A percentile compares a stretch with the other conserved stretches of the same genome.
Conservation (phyloP, 2,329 filamentous ascomycete species). For the Zymoseptoria crescenta region DNA sequence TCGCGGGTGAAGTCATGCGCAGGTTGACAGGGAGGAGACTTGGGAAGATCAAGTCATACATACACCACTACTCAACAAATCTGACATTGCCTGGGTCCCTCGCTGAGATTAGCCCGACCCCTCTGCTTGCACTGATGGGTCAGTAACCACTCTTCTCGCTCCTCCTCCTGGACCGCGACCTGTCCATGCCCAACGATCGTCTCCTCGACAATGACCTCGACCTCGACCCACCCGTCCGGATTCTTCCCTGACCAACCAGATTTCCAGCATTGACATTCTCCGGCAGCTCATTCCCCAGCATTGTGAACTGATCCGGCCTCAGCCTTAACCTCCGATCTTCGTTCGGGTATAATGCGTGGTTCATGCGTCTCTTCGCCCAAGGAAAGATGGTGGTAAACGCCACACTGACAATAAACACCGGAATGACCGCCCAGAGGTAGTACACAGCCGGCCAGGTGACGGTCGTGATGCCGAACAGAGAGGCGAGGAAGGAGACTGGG, state of each 20-base stretch:
- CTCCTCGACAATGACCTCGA: background rate
- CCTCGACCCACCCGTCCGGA: background rate
- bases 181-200: background rate
- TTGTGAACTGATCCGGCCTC: conserved; percentile 25
- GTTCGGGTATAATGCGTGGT: conserved; percentile 22
- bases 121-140: too few species aligned
- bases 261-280: conserved; percentile 20
- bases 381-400: conserved; percentile 26
- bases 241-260: background rate
- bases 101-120: too few species aligned
- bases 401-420: conserved; percentile 24
- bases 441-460: conserved; percentile 25
- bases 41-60: too few species aligned
- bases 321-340: conserved; percentile 20
- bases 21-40: too few species aligned
- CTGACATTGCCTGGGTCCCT: too few species aligned
- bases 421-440: conserved; percentile 29
- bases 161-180: background rate
- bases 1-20: too few species aligned
- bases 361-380: conserved; percentile 20
- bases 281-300: conserved; percentile 30
- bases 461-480: conserved; percentile 31
- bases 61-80: too few species aligned
- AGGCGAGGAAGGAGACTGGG: conserved; percentile 29
- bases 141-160: background rate